These are phyloP conservation scores for Camellia lanceoleosa DNA, from an alignment of 148 eudicot genomes.

Conservation along the genomic window DNA sequence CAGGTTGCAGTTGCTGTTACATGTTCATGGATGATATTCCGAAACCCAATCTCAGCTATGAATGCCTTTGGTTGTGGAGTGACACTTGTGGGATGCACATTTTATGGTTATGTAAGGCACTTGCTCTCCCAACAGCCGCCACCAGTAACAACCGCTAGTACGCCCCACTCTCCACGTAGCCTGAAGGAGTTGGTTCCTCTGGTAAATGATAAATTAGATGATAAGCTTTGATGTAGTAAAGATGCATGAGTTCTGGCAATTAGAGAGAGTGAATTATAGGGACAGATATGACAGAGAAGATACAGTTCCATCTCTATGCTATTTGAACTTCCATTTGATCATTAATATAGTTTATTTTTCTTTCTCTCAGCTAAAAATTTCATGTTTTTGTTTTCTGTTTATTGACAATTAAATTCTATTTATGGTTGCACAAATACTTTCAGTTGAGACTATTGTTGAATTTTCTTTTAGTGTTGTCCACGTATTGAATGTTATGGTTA, in stretches of 20 bases:
- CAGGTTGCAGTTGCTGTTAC: conserved; percentile 93
- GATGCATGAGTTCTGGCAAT: neutral
- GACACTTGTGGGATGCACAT: conserved; percentile 87
- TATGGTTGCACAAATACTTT: neutral
- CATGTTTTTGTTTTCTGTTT: neutral
- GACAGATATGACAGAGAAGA: neutral
- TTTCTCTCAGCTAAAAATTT: neutral
- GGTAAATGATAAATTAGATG: conserved; percentile 70
- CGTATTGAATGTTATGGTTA: no score
- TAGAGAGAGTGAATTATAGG: neutral
- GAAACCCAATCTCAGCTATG: conserved; percentile 74
- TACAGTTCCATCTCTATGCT: neutral
- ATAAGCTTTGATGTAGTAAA: conserved; percentile 48
- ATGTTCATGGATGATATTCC: conserved; percentile 73
- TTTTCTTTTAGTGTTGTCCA: no score
- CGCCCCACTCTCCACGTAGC: conserved; percentile 64
- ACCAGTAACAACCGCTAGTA: conserved; percentile 58
- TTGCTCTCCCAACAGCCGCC: conserved; percentile 60
- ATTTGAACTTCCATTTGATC: conserved; percentile 6
- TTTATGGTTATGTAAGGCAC: conserved; percentile 89
- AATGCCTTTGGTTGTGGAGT: conserved; percentile 80
- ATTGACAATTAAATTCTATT: neutral
- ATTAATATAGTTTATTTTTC: neutral
- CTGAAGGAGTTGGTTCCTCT: conserved; percentile 68
- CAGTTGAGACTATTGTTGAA: no score